These are phyloP conservation scores for Verticillium longisporum DNA, from an alignment of 2,329 filamentous ascomycete genomes.

Conservation along the genomic window DNA sequence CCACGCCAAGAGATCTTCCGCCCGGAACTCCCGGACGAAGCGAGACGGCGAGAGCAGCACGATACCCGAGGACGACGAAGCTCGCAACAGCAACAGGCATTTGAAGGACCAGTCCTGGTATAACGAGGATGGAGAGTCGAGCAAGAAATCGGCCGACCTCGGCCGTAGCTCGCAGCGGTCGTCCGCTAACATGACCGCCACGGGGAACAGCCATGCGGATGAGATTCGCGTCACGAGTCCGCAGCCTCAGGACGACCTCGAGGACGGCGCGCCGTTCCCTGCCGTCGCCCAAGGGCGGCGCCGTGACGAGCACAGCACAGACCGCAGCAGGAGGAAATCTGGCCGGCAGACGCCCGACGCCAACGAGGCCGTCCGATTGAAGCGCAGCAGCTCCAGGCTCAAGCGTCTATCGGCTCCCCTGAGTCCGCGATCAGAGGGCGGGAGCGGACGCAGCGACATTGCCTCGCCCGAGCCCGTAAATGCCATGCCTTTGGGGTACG, in stretches of 20 bases:
- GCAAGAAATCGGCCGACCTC: slow-evolving; percentile 18
- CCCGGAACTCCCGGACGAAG: slow-evolving; percentile 42
- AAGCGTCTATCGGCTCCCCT: slow-evolving; percentile 49
- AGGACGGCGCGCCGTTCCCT: slow-evolving; percentile 65
- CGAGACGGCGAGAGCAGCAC: slow-evolving; percentile 35
- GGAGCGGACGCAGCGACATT: slow-evolving; percentile 6
- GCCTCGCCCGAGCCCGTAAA: slow-evolving; percentile 13
- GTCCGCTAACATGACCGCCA: neutral
- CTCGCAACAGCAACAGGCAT: slow-evolving; percentile 1
- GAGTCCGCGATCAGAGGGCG: slow-evolving; percentile 33
- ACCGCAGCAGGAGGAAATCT: slow-evolving; percentile 38
- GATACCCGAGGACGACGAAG: slow-evolving; percentile 36
- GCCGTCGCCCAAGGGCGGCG: slow-evolving; percentile 56
- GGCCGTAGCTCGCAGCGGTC: slow-evolving; percentile 5
- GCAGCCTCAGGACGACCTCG: slow-evolving; percentile 20
- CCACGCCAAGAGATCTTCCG: slow-evolving; percentile 45
- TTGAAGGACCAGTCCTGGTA: slow-evolving; percentile 11
- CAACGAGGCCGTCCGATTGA: slow-evolving; percentile 34
- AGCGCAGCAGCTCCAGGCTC: slow-evolving; percentile 50
- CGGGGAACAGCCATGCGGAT: neutral
- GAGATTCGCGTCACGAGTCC: neutral
- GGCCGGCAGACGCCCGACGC: slow-evolving; percentile 43
- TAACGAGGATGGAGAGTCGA: slow-evolving; percentile 7
- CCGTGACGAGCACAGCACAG: slow-evolving; percentile 41
- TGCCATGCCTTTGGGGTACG: slow-evolving; percentile 47